A percentile compares a stretch with the other conserved stretches of the same genome.
Evolutionary conservation across 495 filamentous ascomycete species (phyloP).

Genomic region (Lasiosphaeriaceae sp.): DNA sequence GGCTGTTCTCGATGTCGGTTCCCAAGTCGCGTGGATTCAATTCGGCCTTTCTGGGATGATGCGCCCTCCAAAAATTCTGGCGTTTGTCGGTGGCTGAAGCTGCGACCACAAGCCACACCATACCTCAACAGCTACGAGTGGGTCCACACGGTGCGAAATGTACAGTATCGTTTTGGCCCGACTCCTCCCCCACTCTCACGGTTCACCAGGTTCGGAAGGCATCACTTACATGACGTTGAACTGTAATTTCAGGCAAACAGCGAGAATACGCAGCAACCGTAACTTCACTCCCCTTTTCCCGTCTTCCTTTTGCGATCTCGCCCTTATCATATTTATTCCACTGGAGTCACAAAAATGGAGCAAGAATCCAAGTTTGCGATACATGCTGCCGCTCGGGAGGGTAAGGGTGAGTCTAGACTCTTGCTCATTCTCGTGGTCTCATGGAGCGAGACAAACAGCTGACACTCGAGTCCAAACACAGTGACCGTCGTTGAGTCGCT

Average conservation of each 20-base stretch:
- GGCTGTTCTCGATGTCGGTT: too few relatives aligned
- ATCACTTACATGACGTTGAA: conserved; percentile 30
- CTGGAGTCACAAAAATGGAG: conserved; percentile 16
- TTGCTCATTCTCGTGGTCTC: too few relatives aligned
- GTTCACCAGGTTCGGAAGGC: conserved; percentile 16
- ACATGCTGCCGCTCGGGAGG: conserved; percentile 85
- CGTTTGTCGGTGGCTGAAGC: conserved; percentile 26
- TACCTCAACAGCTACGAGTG: neutral
- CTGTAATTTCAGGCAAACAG: neutral
- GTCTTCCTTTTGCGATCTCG: neutral
- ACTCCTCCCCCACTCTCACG: neutral
- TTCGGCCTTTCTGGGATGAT: neutral
- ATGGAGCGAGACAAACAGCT: neutral
- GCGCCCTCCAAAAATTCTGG: conserved; percentile 8
- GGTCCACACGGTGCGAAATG: conserved; percentile 13
- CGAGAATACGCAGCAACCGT: neutral
- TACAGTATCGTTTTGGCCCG: neutral
- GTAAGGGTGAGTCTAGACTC: conserved; percentile 58
- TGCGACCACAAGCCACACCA: conserved; percentile 7
- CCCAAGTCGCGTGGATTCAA: neutral
- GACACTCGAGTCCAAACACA: conserved; percentile 25
- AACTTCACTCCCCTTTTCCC: neutral
- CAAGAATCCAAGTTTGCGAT: conserved; percentile 64
- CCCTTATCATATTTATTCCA: too few relatives aligned
- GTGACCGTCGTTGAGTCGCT: conserved; percentile 70